These are phyloP conservation scores for Haberlea rhodopensis DNA, from an alignment of 257 asterid species.

Conservation along the genomic window DNA sequence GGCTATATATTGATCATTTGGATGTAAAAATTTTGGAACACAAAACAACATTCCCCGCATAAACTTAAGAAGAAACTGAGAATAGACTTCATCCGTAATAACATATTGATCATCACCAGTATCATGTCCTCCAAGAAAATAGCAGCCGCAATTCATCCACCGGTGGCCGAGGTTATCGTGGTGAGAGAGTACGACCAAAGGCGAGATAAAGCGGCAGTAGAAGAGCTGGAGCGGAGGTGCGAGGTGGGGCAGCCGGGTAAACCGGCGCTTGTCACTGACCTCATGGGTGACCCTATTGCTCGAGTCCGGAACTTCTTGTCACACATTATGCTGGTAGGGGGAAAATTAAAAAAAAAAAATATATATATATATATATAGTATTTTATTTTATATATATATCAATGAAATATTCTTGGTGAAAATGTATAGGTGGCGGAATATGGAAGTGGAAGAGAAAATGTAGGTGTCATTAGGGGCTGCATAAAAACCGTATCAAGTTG, in stretches of 20 bases:
- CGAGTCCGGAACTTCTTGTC: constrained; percentile 56
- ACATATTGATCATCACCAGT: background rate
- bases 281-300: constrained; percentile 80
- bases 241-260: constrained; percentile 71
- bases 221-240: constrained; percentile 68
- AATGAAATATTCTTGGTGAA: background rate
- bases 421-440: constrained; percentile 57
- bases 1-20: constrained; percentile 33
- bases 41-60: background rate
- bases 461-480: constrained; percentile 72
- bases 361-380: too few species aligned
- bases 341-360: too few species aligned
- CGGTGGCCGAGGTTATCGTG: constrained; percentile 39
- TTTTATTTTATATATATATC: background rate
- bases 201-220: constrained; percentile 65
- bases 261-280: constrained; percentile 65
- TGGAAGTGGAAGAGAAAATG: constrained; percentile 49
- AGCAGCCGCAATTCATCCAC: too few species aligned
- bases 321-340: constrained; percentile 77
- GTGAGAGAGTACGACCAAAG: constrained; percentile 55
- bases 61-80: background rate
- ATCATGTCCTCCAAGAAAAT: constrained; percentile 41
- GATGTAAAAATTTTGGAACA: constrained; percentile 33
- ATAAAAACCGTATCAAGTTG: constrained; percentile 62
- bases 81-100: too few species aligned